phyloP scores from a whole-genome alignment of 2,329 filamentous ascomycete species.

The Aspergillus intermedius region DNA sequence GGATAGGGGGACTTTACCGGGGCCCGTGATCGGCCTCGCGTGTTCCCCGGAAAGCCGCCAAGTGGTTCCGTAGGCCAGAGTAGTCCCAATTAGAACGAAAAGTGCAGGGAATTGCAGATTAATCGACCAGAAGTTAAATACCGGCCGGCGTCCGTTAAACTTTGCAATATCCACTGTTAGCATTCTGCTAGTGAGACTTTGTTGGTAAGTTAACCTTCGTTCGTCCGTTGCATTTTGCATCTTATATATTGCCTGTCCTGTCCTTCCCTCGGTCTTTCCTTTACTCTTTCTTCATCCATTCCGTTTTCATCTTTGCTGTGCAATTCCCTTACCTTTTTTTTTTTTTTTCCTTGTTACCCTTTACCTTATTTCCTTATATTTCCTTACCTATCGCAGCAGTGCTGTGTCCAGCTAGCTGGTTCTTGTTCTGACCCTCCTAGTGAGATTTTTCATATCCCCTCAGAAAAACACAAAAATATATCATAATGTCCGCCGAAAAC shows the following conservation, averaged over 20 bases:
- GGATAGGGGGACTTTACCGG: no score
- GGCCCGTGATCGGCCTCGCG: background rate
- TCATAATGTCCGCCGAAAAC: conserved; percentile 23
- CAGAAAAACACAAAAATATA: background rate
- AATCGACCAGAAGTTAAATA: background rate
- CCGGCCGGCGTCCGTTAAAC: background rate
- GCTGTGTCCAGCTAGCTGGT: conserved; percentile 28
- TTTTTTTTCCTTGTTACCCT: conserved; percentile 5
- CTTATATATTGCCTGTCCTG: conserved; percentile 1
- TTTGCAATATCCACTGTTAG: background rate
- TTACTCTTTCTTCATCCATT: background rate
- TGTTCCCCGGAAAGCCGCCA: background rate
- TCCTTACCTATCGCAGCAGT: conserved; percentile 14
- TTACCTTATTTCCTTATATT: conserved; percentile 6
- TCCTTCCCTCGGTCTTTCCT: conserved; percentile 1
- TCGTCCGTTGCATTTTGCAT: background rate
- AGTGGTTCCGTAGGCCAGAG: background rate
- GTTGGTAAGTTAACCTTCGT: background rate
- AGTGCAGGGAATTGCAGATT: no score
- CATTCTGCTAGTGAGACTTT: no score
- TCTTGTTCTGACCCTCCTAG: conserved; percentile 2
- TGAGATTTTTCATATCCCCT: conserved; percentile 1
- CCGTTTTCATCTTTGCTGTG: background rate
- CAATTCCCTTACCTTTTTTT: background rate
- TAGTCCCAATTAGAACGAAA: background rate